Conservation (phyloP, 208 protist species). For the Wallacemonas rigidus region DNA sequence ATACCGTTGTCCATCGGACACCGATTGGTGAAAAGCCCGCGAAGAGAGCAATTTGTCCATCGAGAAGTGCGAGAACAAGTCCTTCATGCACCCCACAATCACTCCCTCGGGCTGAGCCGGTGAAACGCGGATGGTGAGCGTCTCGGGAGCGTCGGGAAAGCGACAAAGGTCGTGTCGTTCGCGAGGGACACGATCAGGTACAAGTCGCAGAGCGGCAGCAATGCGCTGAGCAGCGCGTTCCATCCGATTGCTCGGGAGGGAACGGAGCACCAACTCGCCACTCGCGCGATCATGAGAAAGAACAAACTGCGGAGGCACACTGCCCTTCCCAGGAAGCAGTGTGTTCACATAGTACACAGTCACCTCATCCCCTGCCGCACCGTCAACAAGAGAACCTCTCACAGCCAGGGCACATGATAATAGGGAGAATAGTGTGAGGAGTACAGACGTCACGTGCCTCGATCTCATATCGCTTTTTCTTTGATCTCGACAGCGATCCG, state of each 20-base stretch:
- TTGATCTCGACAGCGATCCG: too few species aligned
- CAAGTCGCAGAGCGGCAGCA: not conserved
- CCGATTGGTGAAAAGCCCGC: not conserved
- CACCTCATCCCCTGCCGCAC: not conserved
- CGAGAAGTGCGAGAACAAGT: not conserved
- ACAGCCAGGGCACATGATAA: not conserved
- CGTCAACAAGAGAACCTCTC: not conserved
- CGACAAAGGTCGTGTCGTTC: conserved; percentile 9
- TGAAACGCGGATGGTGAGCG: not conserved
- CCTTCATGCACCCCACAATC: not conserved
- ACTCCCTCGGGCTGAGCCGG: not conserved
- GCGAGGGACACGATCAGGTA: not conserved
- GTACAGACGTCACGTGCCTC: too few species aligned
- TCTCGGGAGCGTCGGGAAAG: not conserved
- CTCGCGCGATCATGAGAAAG: not conserved
- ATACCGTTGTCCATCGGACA: not conserved
- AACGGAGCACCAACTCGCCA: not conserved
- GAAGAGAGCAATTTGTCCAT: not conserved
- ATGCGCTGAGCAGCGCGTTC: not conserved
- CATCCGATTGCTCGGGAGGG: not conserved
- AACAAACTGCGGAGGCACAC: conserved; percentile 18
- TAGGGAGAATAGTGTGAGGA: too few species aligned
- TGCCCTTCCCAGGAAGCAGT: conserved; percentile 24
- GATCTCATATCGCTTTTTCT: too few species aligned
- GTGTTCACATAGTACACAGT: conserved; percentile 24